phyloP scores from a whole-genome alignment of 441 rosid genomes.

The Rhodomyrtus psidioides region DNA sequence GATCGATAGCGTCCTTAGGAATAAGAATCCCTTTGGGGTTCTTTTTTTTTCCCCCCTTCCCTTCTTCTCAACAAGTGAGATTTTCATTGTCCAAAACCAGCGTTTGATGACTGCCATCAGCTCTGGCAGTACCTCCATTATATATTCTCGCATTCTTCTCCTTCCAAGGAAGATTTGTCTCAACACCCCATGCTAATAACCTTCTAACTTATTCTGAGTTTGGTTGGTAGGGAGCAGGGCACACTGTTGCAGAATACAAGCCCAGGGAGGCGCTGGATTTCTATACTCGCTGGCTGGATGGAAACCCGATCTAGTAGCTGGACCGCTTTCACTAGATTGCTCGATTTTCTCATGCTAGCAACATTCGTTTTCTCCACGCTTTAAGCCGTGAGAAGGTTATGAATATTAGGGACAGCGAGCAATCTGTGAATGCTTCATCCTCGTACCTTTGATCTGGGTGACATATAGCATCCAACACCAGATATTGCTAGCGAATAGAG shows the following conservation, averaged over 20 bases:
- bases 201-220: not conserved
- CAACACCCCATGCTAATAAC: not conserved
- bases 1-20: not conserved
- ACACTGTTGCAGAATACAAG: slow-evolving; percentile 3
- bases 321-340: not conserved
- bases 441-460: not conserved
- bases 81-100: not conserved
- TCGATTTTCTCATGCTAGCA: not conserved
- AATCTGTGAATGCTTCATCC: not conserved
- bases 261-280: slow-evolving; percentile 5
- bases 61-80: not conserved
- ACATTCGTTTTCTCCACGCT: not conserved
- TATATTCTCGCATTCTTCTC: too few species aligned
- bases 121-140: too few species aligned
- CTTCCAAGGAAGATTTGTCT: too few species aligned
- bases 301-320: not conserved
- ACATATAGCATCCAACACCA: not conserved
- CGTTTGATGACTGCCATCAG: too few species aligned
- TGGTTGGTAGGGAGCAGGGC: slow-evolving; percentile 7
- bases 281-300: slow-evolving; percentile 1
- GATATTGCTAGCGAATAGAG: not conserved
- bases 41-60: too few species aligned
- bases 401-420: not conserved
- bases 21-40: too few species aligned
- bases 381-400: not conserved